Conservation (phyloP, 1,284 basidiomycete genomes). For the Cutaneotrichosporon sp. region DNA sequence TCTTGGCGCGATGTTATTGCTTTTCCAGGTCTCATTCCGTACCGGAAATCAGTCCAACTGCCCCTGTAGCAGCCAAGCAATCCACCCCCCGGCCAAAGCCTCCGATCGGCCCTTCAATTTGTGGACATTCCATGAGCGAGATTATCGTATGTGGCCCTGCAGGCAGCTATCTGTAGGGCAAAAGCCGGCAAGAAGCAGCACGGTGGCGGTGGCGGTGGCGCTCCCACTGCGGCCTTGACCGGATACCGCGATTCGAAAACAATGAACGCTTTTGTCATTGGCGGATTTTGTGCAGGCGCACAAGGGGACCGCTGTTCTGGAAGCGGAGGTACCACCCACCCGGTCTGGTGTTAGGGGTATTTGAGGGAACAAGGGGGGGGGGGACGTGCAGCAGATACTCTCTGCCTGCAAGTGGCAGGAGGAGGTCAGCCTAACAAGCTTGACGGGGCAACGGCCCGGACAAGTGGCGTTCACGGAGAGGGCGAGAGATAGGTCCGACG, state of each 20-base stretch:
- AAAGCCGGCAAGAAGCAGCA: neutral
- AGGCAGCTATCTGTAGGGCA: neutral
- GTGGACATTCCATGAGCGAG: neutral
- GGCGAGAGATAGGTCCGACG: neutral
- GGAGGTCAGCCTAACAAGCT: neutral
- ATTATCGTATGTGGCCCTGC: neutral
- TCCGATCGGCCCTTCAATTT: neutral
- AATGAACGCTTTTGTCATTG: neutral
- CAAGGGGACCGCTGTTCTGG: neutral
- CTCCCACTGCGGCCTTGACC: neutral
- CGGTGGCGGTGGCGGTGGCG: neutral
- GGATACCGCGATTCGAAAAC: neutral
- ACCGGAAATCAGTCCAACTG: neutral
- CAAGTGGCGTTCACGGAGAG: neutral
- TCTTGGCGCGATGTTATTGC: neutral
- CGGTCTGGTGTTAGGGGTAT: neutral
- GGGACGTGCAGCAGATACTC: too few relatives aligned
- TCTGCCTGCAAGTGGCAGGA: too few relatives aligned
- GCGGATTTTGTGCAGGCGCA: neutral
- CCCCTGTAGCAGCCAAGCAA: neutral
- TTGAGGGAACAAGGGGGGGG: neutral
- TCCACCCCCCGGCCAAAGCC: neutral
- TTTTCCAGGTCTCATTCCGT: constrained; percentile 1
- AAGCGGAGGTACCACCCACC: neutral
- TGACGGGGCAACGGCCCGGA: too few relatives aligned